Percentiles rank a stretch among this genome's conserved stretches.
Evolutionary conservation across 2,329 filamentous ascomycete species (phyloP).

Genomic region (Trichoderma oligosporum): DNA sequence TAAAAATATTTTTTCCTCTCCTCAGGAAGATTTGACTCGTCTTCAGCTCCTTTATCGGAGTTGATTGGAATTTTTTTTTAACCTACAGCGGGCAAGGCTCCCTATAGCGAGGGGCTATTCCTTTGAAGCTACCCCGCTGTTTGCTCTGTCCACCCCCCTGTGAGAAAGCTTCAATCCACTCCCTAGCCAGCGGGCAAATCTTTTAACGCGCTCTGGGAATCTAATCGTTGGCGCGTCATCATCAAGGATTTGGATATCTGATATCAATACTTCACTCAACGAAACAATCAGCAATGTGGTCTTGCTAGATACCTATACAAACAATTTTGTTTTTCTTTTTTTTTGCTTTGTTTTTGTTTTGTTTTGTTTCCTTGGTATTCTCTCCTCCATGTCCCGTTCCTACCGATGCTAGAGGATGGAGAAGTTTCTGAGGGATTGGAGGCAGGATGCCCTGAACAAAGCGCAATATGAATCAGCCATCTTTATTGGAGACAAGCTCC

Average conservation of each 20-base stretch:
- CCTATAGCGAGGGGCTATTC: slow-evolving; percentile 13
- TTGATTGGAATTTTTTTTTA: slow-evolving; percentile 1
- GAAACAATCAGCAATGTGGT: background rate
- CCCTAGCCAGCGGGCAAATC: slow-evolving; percentile 14
- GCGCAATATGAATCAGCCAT: slow-evolving; percentile 96
- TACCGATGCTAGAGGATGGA: slow-evolving; percentile 61
- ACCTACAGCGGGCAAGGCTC: background rate
- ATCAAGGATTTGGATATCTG: background rate
- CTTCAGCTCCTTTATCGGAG: slow-evolving; percentile 15
- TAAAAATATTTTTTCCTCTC: background rate
- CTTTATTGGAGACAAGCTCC: slow-evolving; percentile 93
- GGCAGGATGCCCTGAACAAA: slow-evolving; percentile 91
- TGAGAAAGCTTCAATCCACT: slow-evolving; percentile 20
- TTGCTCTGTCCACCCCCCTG: slow-evolving; percentile 26
- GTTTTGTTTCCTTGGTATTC: background rate
- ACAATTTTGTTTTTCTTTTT: background rate
- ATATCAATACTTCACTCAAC: background rate
- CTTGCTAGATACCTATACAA: background rate
- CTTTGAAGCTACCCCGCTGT: slow-evolving; percentile 32
- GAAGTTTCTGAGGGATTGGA: slow-evolving; percentile 87
- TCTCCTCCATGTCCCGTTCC: background rate
- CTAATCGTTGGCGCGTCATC: slow-evolving; percentile 2
- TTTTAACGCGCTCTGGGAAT: slow-evolving; percentile 3
- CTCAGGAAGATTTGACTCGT: slow-evolving; percentile 7
- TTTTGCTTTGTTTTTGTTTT: background rate